phyloP scores from a whole-genome alignment of 2,329 filamentous ascomycete species.

The Gnomoniopsis smithogilvyi region DNA sequence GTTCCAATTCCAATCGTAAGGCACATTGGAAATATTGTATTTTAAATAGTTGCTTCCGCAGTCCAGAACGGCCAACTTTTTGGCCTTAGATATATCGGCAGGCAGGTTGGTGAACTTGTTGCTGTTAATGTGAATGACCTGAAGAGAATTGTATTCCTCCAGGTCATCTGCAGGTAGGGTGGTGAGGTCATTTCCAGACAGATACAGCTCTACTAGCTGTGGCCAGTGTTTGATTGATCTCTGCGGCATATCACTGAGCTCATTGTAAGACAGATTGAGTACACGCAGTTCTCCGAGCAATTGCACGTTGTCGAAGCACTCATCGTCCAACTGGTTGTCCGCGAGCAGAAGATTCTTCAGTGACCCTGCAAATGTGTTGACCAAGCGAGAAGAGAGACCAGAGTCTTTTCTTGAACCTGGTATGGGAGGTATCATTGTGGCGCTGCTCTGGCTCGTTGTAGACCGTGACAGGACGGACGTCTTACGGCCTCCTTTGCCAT shows the following conservation, averaged over 20 bases:
- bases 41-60: conserved; percentile 94
- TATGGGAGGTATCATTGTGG: conserved; percentile 45
- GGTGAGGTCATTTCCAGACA: conserved; percentile 92
- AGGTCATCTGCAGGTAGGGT: conserved; percentile 90
- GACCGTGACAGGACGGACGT: conserved; percentile 75
- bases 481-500: conserved; percentile 77
- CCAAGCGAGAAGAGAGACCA: conserved; percentile 72
- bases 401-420: conserved; percentile 77
- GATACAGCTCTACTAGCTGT: conserved; percentile 84
- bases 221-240: conserved; percentile 87
- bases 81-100: conserved; percentile 90
- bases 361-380: conserved; percentile 84
- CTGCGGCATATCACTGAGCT: conserved; percentile 87
- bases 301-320: conserved; percentile 89
- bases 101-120: conserved; percentile 98
- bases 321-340: conserved; percentile 91
- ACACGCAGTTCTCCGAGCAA: conserved; percentile 79
- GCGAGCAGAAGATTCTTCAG: conserved; percentile 82
- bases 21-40: conserved; percentile 98
- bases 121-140: conserved; percentile 90
- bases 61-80: conserved; percentile 87
- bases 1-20: conserved; percentile 99
- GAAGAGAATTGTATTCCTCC: conserved; percentile 82
- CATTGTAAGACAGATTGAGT: conserved; percentile 92
- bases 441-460: conserved; percentile 42